Evolutionary conservation across 2,329 filamentous ascomycete species (phyloP).

Genomic region (Ophiobolus disseminans): DNA sequence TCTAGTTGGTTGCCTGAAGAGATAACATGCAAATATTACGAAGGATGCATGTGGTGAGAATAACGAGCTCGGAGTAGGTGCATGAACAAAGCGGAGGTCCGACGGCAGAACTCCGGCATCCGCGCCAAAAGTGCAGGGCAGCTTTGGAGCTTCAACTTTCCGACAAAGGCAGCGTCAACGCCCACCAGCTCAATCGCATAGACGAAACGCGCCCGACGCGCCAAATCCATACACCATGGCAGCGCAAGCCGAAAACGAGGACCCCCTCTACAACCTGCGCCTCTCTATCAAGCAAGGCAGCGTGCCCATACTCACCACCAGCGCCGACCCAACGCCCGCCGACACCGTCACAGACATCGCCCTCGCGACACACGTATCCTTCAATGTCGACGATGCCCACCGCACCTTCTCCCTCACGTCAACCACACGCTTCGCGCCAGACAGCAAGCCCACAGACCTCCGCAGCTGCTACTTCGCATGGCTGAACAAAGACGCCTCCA

Average conservation of each 20-base stretch:
- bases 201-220: conserved; percentile 20
- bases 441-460: conserved; percentile 74
- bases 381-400: conserved; percentile 68
- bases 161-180: conserved; percentile 5
- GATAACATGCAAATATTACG: too few relatives aligned
- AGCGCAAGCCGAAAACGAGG: conserved; percentile 51
- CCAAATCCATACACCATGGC: conserved; percentile 22
- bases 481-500: conserved; percentile 88
- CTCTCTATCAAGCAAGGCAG: conserved; percentile 77
- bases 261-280: conserved; percentile 84
- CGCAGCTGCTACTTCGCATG: conserved; percentile 97
- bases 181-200: conserved; percentile 6
- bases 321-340: conserved; percentile 68
- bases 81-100: conserved; percentile 7
- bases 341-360: conserved; percentile 70
- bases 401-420: conserved; percentile 72
- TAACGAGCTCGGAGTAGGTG: too few relatives aligned
- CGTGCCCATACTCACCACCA: conserved; percentile 76
- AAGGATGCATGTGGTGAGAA: too few relatives aligned
- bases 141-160: conserved; percentile 10
- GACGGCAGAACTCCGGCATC: conserved; percentile 16
- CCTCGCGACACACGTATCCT: conserved; percentile 62
- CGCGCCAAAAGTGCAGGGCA: conserved; percentile 15
- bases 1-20: too few relatives aligned
- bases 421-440: conserved; percentile 84